A percentile compares a stretch with the other conserved stretches of the same genome.
These are phyloP conservation scores for Penicillium fuscoglaucum DNA, from an alignment of 2,329 filamentous ascomycete genomes.

Conservation along the genomic window DNA sequence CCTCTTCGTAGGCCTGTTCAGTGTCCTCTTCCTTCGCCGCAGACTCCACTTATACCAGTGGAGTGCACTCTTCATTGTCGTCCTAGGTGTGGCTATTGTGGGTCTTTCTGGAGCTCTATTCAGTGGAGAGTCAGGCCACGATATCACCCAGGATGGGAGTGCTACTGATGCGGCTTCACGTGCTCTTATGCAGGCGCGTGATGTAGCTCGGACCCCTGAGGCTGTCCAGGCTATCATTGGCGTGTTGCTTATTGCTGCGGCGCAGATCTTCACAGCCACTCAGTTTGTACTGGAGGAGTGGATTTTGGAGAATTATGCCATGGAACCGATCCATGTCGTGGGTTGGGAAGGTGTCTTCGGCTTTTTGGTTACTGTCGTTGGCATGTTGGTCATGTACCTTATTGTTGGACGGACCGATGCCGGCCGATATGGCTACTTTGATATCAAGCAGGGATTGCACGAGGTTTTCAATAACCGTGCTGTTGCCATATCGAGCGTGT, in stretches of 20 bases:
- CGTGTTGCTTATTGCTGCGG: constrained; percentile 85
- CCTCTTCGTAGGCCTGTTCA: constrained; percentile 93
- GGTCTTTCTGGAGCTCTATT: constrained; percentile 85
- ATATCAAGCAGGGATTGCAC: constrained; percentile 79
- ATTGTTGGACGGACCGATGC: constrained; percentile 71
- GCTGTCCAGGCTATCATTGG: constrained; percentile 74
- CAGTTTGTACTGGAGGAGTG: constrained; percentile 97
- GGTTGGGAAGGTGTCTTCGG: constrained; percentile 97
- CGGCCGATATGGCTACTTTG: constrained; percentile 82
- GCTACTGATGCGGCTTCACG: constrained; percentile 34
- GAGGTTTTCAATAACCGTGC: constrained; percentile 72
- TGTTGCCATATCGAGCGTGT: constrained; percentile 73
- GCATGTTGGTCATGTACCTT: constrained; percentile 78
- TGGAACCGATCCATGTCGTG: constrained; percentile 85
- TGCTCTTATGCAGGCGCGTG: constrained; percentile 45
- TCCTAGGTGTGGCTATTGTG: constrained; percentile 83
- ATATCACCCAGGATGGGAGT: constrained; percentile 33
- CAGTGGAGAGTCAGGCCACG: constrained; percentile 54
- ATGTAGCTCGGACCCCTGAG: constrained; percentile 51
- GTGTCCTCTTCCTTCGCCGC: constrained; percentile 82
- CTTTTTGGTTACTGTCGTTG: constrained; percentile 72
- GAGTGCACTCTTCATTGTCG: constrained; percentile 82
- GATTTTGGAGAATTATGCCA: constrained; percentile 76
- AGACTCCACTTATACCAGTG: constrained; percentile 87
- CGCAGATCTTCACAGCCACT: constrained; percentile 93